A percentile compares a stretch with the other conserved stretches of the same genome.
Conservation (phyloP, 768 basidiomycete genomes). For the Hygrophoropsis aurantiaca region DNA sequence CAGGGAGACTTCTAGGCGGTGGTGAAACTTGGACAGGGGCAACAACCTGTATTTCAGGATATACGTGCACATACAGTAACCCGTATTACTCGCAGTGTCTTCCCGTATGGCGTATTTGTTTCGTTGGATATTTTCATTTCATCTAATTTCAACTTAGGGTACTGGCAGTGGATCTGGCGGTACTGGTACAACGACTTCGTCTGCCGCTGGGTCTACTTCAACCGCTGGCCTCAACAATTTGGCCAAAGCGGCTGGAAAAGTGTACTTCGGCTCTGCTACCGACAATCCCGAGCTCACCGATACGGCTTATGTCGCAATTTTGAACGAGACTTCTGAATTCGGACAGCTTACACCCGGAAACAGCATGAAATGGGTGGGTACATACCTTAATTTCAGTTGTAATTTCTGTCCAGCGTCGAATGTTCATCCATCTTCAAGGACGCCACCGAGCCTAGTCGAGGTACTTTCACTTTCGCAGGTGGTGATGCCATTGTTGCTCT, state of each 20-base stretch:
- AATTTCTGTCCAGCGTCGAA: no score
- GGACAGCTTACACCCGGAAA: constrained; percentile 46
- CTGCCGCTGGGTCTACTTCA: constrained; percentile 35
- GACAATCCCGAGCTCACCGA: constrained; percentile 47
- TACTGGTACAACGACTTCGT: constrained; percentile 5
- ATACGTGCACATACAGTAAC: constrained; percentile 37
- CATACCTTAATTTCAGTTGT: neutral
- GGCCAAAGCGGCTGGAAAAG: constrained; percentile 40
- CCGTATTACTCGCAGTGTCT: constrained; percentile 47
- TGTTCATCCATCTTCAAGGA: neutral
- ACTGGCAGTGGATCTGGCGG: neutral
- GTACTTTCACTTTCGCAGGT: constrained; percentile 18
- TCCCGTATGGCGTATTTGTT: constrained; percentile 14
- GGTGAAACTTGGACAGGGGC: constrained; percentile 37
- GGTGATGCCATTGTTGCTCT: constrained; percentile 20
- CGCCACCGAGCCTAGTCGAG: constrained; percentile 17
- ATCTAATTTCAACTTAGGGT: neutral
- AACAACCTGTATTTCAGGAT: constrained; percentile 40
- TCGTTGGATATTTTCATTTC: neutral
- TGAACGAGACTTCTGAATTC: constrained; percentile 36
- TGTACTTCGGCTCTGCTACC: constrained; percentile 50
- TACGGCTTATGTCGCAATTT: constrained; percentile 34
- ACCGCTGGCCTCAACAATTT: constrained; percentile 30
- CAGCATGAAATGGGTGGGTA: constrained; percentile 45
- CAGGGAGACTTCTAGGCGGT: constrained; percentile 19